Percentiles rank a stretch among this genome's conserved stretches.
These are phyloP conservation scores for Cicer cuneatum DNA, from an alignment of 306 rosid genomes.

Conservation along the genomic window DNA sequence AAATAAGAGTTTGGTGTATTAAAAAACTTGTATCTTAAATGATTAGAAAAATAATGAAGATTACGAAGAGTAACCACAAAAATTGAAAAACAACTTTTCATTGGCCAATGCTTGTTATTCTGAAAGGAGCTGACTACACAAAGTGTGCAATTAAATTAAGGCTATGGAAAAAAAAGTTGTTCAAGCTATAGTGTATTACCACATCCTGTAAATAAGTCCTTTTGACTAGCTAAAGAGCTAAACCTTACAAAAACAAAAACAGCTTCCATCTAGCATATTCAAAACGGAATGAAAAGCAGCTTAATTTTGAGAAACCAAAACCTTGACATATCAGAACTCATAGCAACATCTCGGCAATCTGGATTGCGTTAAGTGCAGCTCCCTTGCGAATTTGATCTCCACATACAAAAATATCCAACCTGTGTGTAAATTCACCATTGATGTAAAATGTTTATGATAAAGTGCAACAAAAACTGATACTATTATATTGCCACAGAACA, in stretches of 20 bases:
- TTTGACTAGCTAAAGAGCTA: constrained; percentile 15
- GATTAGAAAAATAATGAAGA: too few relatives aligned
- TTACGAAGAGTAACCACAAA: too few relatives aligned
- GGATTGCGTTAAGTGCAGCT: constrained; percentile 97
- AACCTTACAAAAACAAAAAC: constrained; percentile 33
- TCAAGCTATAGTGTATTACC: constrained; percentile 24
- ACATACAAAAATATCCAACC: constrained; percentile 93
- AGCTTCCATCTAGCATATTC: constrained; percentile 39
- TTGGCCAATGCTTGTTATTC: background rate
- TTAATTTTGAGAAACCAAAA: constrained; percentile 12
- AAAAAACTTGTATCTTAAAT: too few relatives aligned
- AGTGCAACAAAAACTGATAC: background rate
- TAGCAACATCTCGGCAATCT: constrained; percentile 92
- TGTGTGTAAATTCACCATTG: constrained; percentile 46
- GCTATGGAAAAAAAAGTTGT: background rate
- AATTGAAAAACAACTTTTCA: too few relatives aligned
- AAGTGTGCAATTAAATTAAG: background rate
- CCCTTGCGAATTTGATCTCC: constrained; percentile 99
- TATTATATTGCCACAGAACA: background rate
- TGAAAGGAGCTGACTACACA: background rate
- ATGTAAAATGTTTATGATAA: constrained; percentile 34
- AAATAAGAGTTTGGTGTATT: too few relatives aligned
- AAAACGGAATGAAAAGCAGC: constrained; percentile 45
- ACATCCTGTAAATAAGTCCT: constrained; percentile 6
- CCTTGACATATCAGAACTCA: constrained; percentile 45